phyloP scores from a whole-genome alignment of 2,329 filamentous ascomycete species.

The Hortaea sp. region DNA sequence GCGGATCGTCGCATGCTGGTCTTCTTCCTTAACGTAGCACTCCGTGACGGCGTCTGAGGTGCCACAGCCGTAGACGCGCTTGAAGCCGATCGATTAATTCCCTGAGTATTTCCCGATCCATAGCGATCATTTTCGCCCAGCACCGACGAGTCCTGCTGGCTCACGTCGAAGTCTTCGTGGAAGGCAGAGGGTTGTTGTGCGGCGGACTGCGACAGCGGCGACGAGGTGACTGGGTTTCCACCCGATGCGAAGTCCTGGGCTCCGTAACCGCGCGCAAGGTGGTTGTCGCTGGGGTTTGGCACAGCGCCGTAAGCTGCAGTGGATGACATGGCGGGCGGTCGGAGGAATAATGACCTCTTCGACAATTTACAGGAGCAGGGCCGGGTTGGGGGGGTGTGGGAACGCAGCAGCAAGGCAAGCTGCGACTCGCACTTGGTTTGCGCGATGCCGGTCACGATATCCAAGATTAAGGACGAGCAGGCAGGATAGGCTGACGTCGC shows the following conservation, averaged over 20 bases:
- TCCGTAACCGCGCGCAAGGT: slow-evolving; percentile 27
- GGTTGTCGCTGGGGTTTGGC: slow-evolving; percentile 28
- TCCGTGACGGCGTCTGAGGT: slow-evolving; percentile 42
- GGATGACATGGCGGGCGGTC: slow-evolving; percentile 5
- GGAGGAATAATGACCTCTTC: not conserved
- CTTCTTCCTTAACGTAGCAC: slow-evolving; percentile 84
- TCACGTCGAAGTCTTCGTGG: slow-evolving; percentile 57
- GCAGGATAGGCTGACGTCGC: not conserved
- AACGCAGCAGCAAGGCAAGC: not conserved
- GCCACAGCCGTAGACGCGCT: slow-evolving; percentile 38
- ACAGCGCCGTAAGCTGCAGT: slow-evolving; percentile 26
- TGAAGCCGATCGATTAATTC: slow-evolving; percentile 53
- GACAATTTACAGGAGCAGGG: not conserved
- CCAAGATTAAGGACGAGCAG: not conserved
- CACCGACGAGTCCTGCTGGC: slow-evolving; percentile 56
- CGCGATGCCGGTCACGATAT: not conserved
- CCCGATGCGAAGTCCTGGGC: slow-evolving; percentile 30
- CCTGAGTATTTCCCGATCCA: slow-evolving; percentile 7
- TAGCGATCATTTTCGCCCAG: slow-evolving; percentile 38
- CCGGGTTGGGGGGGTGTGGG: not conserved
- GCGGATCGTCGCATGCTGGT: slow-evolving; percentile 61
- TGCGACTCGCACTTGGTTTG: not conserved
- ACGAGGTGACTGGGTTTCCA: slow-evolving; percentile 20
- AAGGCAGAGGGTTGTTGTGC: slow-evolving; percentile 22
- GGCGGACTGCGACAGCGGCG: slow-evolving; percentile 26